A percentile compares a stretch with the other conserved stretches of the same genome.
Evolutionary conservation across 225 moss, liverwort and hornwort genomes (phyloP).

Genomic region (Bryum argenteum): DNA sequence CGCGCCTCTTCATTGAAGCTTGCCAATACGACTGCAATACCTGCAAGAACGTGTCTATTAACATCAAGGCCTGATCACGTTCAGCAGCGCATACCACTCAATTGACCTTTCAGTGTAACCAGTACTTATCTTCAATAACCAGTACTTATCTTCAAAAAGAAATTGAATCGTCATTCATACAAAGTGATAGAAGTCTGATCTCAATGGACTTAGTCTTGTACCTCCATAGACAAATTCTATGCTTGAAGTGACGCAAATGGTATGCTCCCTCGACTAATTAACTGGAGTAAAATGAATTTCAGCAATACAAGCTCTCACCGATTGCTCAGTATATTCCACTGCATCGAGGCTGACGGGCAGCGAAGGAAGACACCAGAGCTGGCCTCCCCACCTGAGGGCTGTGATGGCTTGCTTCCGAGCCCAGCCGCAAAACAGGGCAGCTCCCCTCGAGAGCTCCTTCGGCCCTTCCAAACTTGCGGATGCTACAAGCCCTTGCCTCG

Average conservation of each 20-base stretch:
- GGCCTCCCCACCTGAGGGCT: constrained; percentile 53
- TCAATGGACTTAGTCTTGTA: not conserved
- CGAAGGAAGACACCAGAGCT: constrained; percentile 52
- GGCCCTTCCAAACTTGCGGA: constrained; percentile 24
- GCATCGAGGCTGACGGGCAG: constrained; percentile 38
- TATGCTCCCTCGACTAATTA: not conserved
- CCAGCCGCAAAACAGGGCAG: constrained; percentile 45
- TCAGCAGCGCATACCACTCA: not conserved
- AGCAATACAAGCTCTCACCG: constrained; percentile 25
- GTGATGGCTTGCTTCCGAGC: constrained; percentile 42
- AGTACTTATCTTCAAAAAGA: not conserved
- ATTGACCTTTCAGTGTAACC: not conserved
- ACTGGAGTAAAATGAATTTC: not conserved
- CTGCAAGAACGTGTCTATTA: constrained; percentile 22
- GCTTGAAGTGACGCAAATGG: not conserved
- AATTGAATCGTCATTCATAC: not conserved
- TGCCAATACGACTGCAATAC: constrained; percentile 43
- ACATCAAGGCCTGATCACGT: constrained; percentile 1
- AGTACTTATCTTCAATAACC: not conserved
- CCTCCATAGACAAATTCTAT: not conserved
- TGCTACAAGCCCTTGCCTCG: constrained; percentile 16
- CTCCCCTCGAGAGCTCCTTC: constrained; percentile 28
- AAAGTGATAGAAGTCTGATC: not conserved
- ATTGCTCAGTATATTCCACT: constrained; percentile 33
- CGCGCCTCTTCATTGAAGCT: constrained; percentile 67